These are phyloP conservation scores for Leersia perrieri DNA, from an alignment of 176 grass and related monocot genomes.

Conservation along the genomic window DNA sequence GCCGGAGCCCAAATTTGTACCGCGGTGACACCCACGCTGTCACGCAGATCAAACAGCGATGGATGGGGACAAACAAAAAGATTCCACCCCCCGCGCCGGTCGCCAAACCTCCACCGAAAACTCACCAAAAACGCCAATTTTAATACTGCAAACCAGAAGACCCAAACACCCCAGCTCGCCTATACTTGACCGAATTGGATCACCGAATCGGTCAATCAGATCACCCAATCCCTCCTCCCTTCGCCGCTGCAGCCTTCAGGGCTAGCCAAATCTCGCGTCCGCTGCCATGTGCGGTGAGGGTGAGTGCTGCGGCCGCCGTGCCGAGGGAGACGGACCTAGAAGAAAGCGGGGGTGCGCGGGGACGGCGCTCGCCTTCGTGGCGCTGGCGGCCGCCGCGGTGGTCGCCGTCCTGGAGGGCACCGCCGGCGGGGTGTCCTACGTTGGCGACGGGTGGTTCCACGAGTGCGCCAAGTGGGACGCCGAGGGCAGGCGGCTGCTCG, in stretches of 20 bases:
- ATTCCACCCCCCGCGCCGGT: constrained; percentile 8
- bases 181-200: background rate
- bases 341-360: constrained; percentile 12
- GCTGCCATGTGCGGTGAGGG: constrained; percentile 46
- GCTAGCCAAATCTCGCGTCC: background rate
- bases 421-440: constrained; percentile 47
- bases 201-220: background rate
- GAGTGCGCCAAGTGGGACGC: constrained; percentile 98
- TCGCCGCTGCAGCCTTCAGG: background rate
- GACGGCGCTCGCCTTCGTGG: constrained; percentile 28
- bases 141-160: background rate
- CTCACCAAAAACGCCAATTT: constrained; percentile 9
- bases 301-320: constrained; percentile 32
- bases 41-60: background rate
- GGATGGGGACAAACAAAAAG: constrained; percentile 21
- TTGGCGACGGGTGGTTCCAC: constrained; percentile 57
- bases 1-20: background rate
- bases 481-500: constrained; percentile 54
- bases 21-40: background rate
- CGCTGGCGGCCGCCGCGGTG: constrained; percentile 48
- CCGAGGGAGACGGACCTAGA: background rate
- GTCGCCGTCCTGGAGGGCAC: constrained; percentile 73
- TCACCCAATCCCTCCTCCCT: background rate
- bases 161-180: background rate
- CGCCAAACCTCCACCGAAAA: constrained; percentile 33